Conservation (phyloP, 805 yeast species). For the Candida pseudofarinosa region DNA sequence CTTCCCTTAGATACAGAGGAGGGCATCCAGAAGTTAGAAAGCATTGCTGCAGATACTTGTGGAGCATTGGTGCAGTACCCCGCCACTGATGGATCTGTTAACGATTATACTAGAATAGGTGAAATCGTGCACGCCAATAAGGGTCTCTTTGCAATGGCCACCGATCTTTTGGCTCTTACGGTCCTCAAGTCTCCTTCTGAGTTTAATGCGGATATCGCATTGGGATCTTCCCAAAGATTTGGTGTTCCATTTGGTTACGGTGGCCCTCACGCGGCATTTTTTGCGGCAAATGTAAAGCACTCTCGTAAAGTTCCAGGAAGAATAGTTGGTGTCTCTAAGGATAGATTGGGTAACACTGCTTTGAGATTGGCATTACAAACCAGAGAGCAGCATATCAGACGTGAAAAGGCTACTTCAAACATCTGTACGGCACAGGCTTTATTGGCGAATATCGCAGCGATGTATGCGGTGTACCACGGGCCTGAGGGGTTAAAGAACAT, state of each 20-base stretch:
- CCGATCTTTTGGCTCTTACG: conserved; percentile 88
- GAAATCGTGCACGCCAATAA: conserved; percentile 65
- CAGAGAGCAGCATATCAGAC: conserved; percentile 95
- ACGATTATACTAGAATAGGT: conserved; percentile 52
- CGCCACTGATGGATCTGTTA: conserved; percentile 69
- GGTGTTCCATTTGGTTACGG: conserved; percentile 99
- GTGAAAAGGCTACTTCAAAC: conserved; percentile 97
- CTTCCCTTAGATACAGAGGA: conserved; percentile 49
- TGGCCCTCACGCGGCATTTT: conserved; percentile 98
- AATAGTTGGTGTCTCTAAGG: conserved; percentile 89
- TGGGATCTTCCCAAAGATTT: conserved; percentile 91
- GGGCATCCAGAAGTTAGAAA: conserved; percentile 22
- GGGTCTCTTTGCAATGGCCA: conserved; percentile 79
- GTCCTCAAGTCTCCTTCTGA: conserved; percentile 77
- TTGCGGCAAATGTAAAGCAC: conserved; percentile 75
- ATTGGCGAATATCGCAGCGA: conserved; percentile 91
- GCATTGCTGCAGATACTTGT: conserved; percentile 42
- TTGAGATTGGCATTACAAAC: conserved; percentile 92
- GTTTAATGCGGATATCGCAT: conserved; percentile 87
- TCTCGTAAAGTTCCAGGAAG: conserved; percentile 96
- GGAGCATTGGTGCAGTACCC: conserved; percentile 93
- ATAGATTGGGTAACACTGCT: conserved; percentile 86
- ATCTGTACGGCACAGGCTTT: conserved; percentile 98
- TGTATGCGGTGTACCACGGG: conserved; percentile 96
- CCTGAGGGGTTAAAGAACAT: conserved; percentile 78